Percentiles rank a stretch among this genome's conserved stretches.
Evolutionary conservation across 352 stramenopile genomes (phyloP).

Genomic region (Phytophthora idaei): DNA sequence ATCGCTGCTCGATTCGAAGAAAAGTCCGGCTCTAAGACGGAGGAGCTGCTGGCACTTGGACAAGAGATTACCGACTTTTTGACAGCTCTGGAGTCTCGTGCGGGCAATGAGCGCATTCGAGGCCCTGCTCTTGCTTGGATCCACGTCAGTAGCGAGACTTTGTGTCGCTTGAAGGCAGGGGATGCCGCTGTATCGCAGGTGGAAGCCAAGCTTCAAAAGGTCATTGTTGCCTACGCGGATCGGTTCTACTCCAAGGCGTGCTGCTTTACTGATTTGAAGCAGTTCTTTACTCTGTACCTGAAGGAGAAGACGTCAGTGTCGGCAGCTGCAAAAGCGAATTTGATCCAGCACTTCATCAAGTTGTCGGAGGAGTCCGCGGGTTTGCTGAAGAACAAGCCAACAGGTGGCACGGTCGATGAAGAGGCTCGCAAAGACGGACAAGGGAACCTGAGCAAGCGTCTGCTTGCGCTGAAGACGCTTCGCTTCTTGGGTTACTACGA

Average conservation of each 20-base stretch:
- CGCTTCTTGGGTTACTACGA: conserved; percentile 71
- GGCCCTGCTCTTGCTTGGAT: conserved; percentile 72
- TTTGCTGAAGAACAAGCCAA: conserved; percentile 26
- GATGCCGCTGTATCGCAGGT: conserved; percentile 32
- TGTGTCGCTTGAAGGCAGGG: conserved; percentile 40
- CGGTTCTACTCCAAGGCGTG: conserved; percentile 82
- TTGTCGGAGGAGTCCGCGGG: conserved; percentile 38
- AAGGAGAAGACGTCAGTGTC: conserved; percentile 42
- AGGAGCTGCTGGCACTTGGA: conserved; percentile 35
- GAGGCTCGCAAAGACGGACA: conserved; percentile 52
- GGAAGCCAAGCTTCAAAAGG: conserved; percentile 53
- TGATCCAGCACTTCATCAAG: conserved; percentile 44
- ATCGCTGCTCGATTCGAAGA: conserved; percentile 59
- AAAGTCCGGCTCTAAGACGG: conserved; percentile 1
- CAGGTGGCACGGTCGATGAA: conserved; percentile 26
- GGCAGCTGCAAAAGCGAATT: conserved; percentile 33
- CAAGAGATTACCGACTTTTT: conserved; percentile 46
- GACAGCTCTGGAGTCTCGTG: conserved; percentile 45
- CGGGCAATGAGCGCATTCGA: conserved; percentile 61
- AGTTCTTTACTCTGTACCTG: conserved; percentile 67
- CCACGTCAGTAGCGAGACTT: conserved; percentile 57
- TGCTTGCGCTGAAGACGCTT: conserved; percentile 74
- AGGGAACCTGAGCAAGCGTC: conserved; percentile 50
- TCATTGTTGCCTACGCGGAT: conserved; percentile 65
- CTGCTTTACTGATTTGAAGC: conserved; percentile 88